Evolutionary conservation across 208 protist genomes (phyloP).

Genomic region (Acanthamoeba polyphaga): DNA sequence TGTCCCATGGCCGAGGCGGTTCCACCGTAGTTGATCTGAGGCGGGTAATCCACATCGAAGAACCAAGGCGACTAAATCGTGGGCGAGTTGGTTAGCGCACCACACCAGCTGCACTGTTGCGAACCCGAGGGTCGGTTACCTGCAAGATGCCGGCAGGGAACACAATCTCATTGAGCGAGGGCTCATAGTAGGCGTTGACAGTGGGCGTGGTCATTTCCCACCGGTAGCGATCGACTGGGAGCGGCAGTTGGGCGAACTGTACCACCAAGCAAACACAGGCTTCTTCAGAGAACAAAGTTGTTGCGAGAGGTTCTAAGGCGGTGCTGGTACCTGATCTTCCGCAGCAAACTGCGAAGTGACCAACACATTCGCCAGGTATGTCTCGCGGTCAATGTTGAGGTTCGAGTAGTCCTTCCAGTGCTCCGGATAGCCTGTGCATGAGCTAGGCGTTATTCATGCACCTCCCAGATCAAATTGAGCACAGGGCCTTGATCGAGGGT

Average conservation of each 20-base stretch:
- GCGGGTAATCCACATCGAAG: background rate
- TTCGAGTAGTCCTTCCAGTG: constrained; percentile 32
- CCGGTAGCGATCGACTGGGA: background rate
- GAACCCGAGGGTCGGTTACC: too few relatives aligned
- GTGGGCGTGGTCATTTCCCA: constrained; percentile 51
- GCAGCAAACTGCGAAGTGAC: background rate
- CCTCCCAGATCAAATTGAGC: background rate
- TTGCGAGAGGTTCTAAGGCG: background rate
- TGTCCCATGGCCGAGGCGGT: constrained; percentile 45
- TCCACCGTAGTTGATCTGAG: constrained; percentile 59
- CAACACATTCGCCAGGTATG: background rate
- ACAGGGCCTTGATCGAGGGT: background rate
- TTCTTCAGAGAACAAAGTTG: background rate
- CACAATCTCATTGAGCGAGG: constrained; percentile 59
- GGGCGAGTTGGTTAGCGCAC: too few relatives aligned
- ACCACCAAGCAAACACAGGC: too few relatives aligned
- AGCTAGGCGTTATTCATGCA: too few relatives aligned
- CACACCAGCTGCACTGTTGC: too few relatives aligned
- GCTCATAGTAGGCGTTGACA: constrained; percentile 69
- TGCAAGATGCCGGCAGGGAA: constrained; percentile 72
- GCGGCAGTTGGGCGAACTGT: background rate
- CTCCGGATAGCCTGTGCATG: constrained; percentile 32
- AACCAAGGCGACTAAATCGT: background rate
- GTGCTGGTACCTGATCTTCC: background rate
- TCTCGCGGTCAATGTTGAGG: background rate